Evolutionary conservation across 2,329 filamentous ascomycete species (phyloP).

Genomic region (Karstenula rhodostoma): DNA sequence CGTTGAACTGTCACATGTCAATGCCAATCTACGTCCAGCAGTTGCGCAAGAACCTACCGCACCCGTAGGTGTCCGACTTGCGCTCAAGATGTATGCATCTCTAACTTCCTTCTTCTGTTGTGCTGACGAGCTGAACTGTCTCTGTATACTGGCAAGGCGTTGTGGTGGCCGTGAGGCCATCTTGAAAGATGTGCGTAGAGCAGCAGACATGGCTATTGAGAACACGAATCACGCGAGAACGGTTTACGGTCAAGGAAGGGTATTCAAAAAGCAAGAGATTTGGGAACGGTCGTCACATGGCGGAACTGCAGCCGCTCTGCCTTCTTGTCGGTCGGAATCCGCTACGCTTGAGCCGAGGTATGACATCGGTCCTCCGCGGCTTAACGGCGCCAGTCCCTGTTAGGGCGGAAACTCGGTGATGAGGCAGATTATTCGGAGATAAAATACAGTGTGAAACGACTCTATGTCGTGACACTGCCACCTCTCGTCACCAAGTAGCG

Average conservation of each 20-base stretch:
- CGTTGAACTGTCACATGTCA: slow-evolving; percentile 80
- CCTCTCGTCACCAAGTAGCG: neutral
- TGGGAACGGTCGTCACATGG: slow-evolving; percentile 42
- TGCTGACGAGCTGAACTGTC: slow-evolving; percentile 47
- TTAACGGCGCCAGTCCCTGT: slow-evolving; percentile 20
- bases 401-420: neutral
- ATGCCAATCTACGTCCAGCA: slow-evolving; percentile 9
- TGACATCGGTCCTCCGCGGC: slow-evolving; percentile 35
- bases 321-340: slow-evolving; percentile 23
- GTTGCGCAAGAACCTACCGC: slow-evolving; percentile 65
- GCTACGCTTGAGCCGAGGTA: slow-evolving; percentile 38
- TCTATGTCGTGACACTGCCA: neutral
- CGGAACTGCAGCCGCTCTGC: slow-evolving; percentile 29
- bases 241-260: slow-evolving; percentile 13
- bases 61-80: slow-evolving; percentile 85
- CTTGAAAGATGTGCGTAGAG: slow-evolving; percentile 42
- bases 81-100: slow-evolving; percentile 94
- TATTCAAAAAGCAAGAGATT: slow-evolving; percentile 19
- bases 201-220: slow-evolving; percentile 39
- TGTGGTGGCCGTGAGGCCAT: slow-evolving; percentile 49
- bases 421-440: slow-evolving; percentile 7
- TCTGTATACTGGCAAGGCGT: slow-evolving; percentile 46
- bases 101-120: slow-evolving; percentile 70
- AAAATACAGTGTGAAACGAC: neutral
- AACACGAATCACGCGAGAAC: neutral